Conservation (phyloP, 129 eudicot species). For the Dittrichia graveolens region DNA sequence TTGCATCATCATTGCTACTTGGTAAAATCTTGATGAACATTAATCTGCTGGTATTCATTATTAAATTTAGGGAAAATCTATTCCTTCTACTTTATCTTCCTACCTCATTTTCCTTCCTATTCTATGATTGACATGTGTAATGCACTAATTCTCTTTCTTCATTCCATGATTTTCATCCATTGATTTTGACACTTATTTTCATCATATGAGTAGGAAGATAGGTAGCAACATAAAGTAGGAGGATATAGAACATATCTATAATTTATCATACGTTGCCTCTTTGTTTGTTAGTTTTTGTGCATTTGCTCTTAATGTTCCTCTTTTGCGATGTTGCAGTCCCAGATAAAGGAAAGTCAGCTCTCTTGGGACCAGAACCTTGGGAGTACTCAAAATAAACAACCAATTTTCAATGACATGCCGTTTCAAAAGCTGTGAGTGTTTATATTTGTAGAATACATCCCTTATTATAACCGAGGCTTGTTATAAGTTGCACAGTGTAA, state of each 20-base stretch:
- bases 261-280: not conserved
- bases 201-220: no score
- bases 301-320: conserved; percentile 8
- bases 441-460: conserved; percentile 9
- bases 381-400: conserved; percentile 41
- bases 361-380: conserved; percentile 57
- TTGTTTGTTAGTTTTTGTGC: not conserved
- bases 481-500: conserved; percentile 8
- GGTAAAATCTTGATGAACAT: conserved; percentile 20
- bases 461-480: not conserved
- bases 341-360: conserved; percentile 35
- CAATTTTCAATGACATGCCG: conserved; percentile 55
- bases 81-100: no score
- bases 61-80: no score
- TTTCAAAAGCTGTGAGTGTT: conserved; percentile 87
- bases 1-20: conserved; percentile 12
- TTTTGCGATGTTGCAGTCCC: conserved; percentile 40
- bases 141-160: no score
- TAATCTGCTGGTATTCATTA: conserved; percentile 22
- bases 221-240: no score
- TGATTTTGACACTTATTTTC: no score
- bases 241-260: not conserved
- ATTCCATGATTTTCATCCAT: no score
- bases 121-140: no score
- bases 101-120: no score